Evolutionary conservation across 176 grass and related monocot species (phyloP), one percentile per base, ranked within the genome.

Genomic region (Avena sativa): DNA sequence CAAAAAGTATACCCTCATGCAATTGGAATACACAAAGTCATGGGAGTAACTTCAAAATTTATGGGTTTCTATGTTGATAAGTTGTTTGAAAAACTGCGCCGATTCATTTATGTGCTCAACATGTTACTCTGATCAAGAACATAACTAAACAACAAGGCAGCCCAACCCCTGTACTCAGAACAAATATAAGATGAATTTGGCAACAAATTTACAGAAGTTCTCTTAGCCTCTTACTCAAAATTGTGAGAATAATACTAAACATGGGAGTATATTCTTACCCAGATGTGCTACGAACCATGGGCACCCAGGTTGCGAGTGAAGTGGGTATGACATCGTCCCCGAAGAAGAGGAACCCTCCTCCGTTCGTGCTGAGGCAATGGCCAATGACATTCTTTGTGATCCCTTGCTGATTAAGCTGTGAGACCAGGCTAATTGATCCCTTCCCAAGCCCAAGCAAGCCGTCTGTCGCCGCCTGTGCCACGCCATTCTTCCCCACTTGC

Each of bases 321-420:
- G 71, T 85, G 55, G 92, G 92, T 57, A 98, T 83, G 59, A 91
- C 14, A 89, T 92, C 96, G 61, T 98, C 96, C 12, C 96, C 93
- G 23, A 96, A 95, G 86, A 98, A 95, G 79, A 98, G 90, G 75
- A 92, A 90, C 3, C 96, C 96, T 16, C 93, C 93, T 47, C 90
- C 91, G 10, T 77, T 95, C 0, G 88, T 79, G 62, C 96, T 89
- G 40, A 98, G 89, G 51, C 96, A 98, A 74, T 98, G 96, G 16
- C 93, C 96, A 69, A 98, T 16, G 17, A 95, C 93, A 76, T 94
- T 98, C 76, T 91, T 95, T 82, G 87, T 92, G 82, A 94, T 77
- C 71, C 96, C 96, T 76, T 92, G 92, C 79, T 92, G 87, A 70
- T 92, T 98, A 47, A 98, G 78, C 85, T 98, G 93, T 38, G 90